These are phyloP conservation scores for Scedosporium aurantiacum DNA, from an alignment of 2,329 filamentous ascomycete species.

Conservation along the genomic window DNA sequence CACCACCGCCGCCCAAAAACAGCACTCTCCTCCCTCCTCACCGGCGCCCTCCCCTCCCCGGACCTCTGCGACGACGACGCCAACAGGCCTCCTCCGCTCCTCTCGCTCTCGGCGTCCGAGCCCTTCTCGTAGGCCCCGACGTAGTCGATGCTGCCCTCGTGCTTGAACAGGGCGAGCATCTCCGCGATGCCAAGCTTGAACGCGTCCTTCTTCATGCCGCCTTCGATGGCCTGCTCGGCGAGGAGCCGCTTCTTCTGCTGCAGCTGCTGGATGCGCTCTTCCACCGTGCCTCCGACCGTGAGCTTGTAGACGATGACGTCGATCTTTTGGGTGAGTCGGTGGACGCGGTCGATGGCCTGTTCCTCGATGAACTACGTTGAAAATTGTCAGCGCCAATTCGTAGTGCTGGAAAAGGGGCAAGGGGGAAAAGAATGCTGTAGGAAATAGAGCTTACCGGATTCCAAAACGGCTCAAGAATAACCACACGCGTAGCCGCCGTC, in stretches of 20 bases:
- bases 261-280: constrained; percentile 87
- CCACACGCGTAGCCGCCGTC: constrained; percentile 82
- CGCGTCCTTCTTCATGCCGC: constrained; percentile 57
- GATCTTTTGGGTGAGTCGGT: constrained; percentile 91
- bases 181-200: constrained; percentile 87
- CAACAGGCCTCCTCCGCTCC: constrained; percentile 16
- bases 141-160: constrained; percentile 17
- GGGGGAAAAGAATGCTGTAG: neutral
- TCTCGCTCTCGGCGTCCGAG: constrained; percentile 12
- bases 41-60: neutral
- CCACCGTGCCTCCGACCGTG: constrained; percentile 75
- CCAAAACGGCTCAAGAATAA: constrained; percentile 97
- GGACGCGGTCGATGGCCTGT: constrained; percentile 95
- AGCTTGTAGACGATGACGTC: constrained; percentile 95
- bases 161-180: constrained; percentile 80
- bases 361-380: constrained; percentile 79
- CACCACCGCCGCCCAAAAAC: constrained; percentile 32
- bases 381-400: neutral
- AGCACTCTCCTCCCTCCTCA: constrained; percentile 23
- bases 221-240: constrained; percentile 85
- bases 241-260: constrained; percentile 90
- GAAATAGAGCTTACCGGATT: constrained; percentile 59
- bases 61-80: constrained; percentile 4
- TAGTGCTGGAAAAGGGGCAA: neutral
- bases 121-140: constrained; percentile 13